These are phyloP conservation scores for Aquanectria penicillioides DNA, from an alignment of 2,329 filamentous ascomycete species.

Conservation along the genomic window DNA sequence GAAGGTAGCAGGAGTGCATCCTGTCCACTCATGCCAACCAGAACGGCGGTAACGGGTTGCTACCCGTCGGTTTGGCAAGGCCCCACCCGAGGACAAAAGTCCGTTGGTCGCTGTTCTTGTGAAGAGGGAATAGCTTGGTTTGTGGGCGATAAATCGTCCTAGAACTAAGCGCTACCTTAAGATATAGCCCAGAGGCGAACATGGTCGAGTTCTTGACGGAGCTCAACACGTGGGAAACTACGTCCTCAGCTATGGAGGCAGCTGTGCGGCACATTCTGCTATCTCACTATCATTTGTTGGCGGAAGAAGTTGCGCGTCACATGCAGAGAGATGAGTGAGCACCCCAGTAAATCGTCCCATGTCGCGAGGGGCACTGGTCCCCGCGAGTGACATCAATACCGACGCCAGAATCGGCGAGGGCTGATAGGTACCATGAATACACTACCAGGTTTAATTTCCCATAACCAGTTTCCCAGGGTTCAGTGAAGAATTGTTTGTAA, in stretches of 20 bases:
- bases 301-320: neutral
- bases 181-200: neutral
- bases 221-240: neutral
- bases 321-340: neutral
- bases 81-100: constrained; percentile 21
- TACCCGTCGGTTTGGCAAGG: constrained; percentile 24
- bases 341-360: neutral
- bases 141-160: neutral
- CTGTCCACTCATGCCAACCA: constrained; percentile 30
- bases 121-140: neutral
- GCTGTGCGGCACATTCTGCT: neutral
- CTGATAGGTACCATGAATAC: constrained; percentile 22
- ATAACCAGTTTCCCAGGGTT: neutral
- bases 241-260: neutral
- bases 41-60: constrained; percentile 8
- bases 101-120: neutral
- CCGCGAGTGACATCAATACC: no score
- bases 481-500: constrained; percentile 5
- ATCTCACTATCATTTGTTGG: neutral
- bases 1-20: constrained; percentile 52
- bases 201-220: neutral
- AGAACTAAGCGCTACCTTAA: neutral
- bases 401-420: no score
- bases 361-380: no score
- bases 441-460: no score